A percentile compares a stretch with the other conserved stretches of the same genome.
Evolutionary conservation across 192 early-diverging fungal species (phyloP).

Genomic region (Dissophora globulifera): DNA sequence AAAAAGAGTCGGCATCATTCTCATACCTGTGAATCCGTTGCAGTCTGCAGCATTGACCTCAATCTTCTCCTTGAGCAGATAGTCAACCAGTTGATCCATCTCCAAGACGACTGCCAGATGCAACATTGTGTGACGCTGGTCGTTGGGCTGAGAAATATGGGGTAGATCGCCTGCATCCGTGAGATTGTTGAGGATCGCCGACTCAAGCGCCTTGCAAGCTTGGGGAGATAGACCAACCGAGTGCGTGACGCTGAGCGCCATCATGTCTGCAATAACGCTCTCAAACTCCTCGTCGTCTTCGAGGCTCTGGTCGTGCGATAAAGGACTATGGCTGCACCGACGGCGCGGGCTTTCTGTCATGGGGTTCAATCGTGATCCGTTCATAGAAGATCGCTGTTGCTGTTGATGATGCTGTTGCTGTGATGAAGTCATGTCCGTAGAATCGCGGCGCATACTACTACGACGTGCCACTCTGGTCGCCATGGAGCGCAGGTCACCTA

Average conservation of each 20-base stretch:
- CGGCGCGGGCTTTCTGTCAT: constrained; percentile 26
- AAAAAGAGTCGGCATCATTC: no score
- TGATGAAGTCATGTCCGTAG: constrained; percentile 20
- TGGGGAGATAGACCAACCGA: constrained; percentile 22
- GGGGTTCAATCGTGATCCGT: constrained; percentile 31
- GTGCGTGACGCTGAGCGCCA: constrained; percentile 41
- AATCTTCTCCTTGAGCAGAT: constrained; percentile 37
- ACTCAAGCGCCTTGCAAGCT: constrained; percentile 26
- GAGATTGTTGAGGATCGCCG: constrained; percentile 21
- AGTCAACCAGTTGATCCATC: constrained; percentile 37
- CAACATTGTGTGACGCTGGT: constrained; percentile 46
- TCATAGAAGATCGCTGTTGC: no score
- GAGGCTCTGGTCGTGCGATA: constrained; percentile 13
- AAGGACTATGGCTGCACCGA: constrained; percentile 31
- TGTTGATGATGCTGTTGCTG: no score
- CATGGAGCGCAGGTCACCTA: constrained; percentile 42
- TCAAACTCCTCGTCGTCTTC: constrained; percentile 48
- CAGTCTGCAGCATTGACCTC: constrained; percentile 49
- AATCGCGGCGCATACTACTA: constrained; percentile 48
- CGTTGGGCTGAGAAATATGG: constrained; percentile 50
- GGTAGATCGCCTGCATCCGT: constrained; percentile 28
- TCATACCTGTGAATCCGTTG: constrained; percentile 50
- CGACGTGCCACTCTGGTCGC: constrained; percentile 43
- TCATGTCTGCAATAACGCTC: constrained; percentile 43
- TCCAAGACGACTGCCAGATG: constrained; percentile 44